Evolutionary conservation across 2,329 filamentous ascomycete species (phyloP).

Genomic region (Grosmannia serpens): DNA sequence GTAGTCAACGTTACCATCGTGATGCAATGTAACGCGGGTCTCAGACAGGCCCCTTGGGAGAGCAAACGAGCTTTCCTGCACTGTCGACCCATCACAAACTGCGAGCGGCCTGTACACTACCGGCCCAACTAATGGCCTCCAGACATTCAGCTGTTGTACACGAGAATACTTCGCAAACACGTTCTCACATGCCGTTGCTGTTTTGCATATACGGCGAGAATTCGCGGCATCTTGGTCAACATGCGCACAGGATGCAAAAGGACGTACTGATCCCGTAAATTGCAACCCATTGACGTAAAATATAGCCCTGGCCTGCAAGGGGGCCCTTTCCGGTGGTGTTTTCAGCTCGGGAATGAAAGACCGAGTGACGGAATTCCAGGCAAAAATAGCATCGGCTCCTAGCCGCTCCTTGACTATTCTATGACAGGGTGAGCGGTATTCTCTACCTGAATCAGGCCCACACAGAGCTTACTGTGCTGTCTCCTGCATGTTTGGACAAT

Average conservation of each 20-base stretch:
- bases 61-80: background rate
- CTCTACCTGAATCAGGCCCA: background rate
- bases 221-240: background rate
- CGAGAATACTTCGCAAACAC: background rate
- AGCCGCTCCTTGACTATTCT: background rate
- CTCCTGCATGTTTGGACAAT: background rate
- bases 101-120: background rate
- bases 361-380: background rate
- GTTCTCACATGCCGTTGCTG: background rate
- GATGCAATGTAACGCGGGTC: background rate
- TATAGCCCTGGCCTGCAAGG: background rate
- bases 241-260: background rate
- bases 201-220: background rate
- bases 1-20: background rate
- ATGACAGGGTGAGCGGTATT: background rate
- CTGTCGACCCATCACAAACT: background rate
- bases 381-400: background rate
- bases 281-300: background rate
- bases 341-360: background rate
- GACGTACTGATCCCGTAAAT: background rate
- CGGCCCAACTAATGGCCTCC: background rate
- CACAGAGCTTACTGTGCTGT: background rate
- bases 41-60: background rate
- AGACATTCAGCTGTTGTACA: background rate
- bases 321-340: background rate